phyloP scores from a whole-genome alignment of 495 filamentous ascomycete genomes.

The Aspergillus diversus region DNA sequence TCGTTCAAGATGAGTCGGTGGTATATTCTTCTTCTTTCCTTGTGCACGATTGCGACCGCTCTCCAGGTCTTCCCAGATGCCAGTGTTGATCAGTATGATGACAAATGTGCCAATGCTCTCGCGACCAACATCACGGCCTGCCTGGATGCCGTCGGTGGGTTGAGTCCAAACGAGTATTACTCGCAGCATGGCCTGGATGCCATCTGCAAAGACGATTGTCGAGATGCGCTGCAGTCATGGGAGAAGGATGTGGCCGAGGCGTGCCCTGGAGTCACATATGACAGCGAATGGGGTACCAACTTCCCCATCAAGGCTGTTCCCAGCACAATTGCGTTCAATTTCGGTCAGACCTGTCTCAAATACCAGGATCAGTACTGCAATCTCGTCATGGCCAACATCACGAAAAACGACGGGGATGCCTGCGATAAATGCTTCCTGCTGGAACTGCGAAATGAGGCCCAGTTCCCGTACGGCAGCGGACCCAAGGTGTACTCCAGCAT shows the following conservation, averaged over 20 bases:
- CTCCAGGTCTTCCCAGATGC: conserved; percentile 7
- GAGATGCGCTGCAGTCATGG: neutral
- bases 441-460: conserved; percentile 9
- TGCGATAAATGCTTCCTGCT: conserved; percentile 9
- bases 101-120: conserved; percentile 9
- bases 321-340: conserved; percentile 3
- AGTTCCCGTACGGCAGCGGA: conserved; percentile 12
- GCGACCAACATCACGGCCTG: conserved; percentile 9
- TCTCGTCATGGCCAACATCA: conserved; percentile 5
- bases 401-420: conserved; percentile 5
- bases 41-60: neutral
- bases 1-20: neutral
- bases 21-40: neutral
- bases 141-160: neutral
- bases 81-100: conserved; percentile 5
- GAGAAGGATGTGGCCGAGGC: conserved; percentile 5
- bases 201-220: conserved; percentile 6
- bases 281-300: conserved; percentile 2
- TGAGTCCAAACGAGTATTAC: conserved; percentile 11
- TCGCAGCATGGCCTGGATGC: conserved; percentile 12
- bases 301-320: conserved; percentile 4
- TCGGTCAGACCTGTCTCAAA: conserved; percentile 6
- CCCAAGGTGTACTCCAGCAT: conserved; percentile 8
- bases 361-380: conserved; percentile 10
- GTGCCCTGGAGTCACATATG: conserved; percentile 7